Conservation (phyloP, 768 basidiomycete species). For the Boletellus ananas region DNA sequence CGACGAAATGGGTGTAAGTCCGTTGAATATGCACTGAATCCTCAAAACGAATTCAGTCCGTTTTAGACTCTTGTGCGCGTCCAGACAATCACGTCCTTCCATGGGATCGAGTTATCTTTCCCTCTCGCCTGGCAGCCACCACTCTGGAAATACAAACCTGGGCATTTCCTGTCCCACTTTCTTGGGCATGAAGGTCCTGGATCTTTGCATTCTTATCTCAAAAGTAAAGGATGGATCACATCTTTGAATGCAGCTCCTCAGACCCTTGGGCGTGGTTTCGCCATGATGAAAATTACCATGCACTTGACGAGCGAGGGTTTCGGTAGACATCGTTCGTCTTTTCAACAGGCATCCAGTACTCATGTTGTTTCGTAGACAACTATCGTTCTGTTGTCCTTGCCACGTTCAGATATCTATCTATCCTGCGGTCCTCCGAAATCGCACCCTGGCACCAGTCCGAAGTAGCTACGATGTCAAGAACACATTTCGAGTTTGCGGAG, state of each 20-base stretch:
- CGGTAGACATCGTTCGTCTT: slow-evolving; percentile 43
- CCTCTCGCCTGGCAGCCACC: slow-evolving; percentile 69
- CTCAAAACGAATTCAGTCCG: slow-evolving; percentile 12
- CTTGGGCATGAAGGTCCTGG: slow-evolving; percentile 92
- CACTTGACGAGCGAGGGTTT: slow-evolving; percentile 84
- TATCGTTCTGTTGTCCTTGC: slow-evolving; percentile 67
- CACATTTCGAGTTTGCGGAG: slow-evolving; percentile 83
- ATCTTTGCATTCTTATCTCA: slow-evolving; percentile 86
- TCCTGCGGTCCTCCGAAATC: slow-evolving; percentile 60
- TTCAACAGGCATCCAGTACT: background rate
- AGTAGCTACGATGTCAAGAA: slow-evolving; percentile 62
- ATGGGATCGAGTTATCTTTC: slow-evolving; percentile 79
- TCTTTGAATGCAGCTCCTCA: slow-evolving; percentile 67
- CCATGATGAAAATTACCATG: slow-evolving; percentile 81
- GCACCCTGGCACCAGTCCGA: slow-evolving; percentile 74
- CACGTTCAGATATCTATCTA: slow-evolving; percentile 74
- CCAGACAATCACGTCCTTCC: slow-evolving; percentile 88
- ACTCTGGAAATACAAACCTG: slow-evolving; percentile 77
- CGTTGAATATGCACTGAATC: slow-evolving; percentile 1
- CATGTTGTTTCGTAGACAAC: slow-evolving; percentile 42
- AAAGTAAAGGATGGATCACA: slow-evolving; percentile 84
- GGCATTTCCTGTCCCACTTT: slow-evolving; percentile 71
- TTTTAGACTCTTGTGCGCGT: slow-evolving; percentile 72
- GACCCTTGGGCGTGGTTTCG: slow-evolving; percentile 75
- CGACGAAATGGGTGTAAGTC: slow-evolving; percentile 65